Evolutionary conservation across 1,139 yeast genomes (phyloP).

Genomic region (Sugiyamaella novakii): DNA sequence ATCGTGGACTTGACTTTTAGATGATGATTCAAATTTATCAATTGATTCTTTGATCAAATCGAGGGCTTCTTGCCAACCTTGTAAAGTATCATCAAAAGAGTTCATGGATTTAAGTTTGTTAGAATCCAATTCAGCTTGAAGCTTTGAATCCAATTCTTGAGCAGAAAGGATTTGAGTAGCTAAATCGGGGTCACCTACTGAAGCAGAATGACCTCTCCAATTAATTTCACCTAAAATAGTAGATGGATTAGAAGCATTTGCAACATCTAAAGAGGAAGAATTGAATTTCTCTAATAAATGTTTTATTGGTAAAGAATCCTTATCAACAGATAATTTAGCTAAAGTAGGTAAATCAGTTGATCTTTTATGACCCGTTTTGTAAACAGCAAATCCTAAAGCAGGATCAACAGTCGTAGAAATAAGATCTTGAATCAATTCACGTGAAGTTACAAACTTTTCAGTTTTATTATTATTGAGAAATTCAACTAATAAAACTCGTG

Average conservation of each 20-base stretch:
- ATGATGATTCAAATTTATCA: conserved; percentile 49
- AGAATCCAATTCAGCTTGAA: conserved; percentile 30
- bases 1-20: conserved; percentile 41
- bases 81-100: conserved; percentile 52
- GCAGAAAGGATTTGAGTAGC: conserved; percentile 55
- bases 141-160: conserved; percentile 33
- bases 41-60: conserved; percentile 55
- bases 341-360: conserved; percentile 38
- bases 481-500: conserved; percentile 55
- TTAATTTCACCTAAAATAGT: conserved; percentile 45
- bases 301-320: conserved; percentile 24
- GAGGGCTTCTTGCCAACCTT: conserved; percentile 59
- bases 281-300: conserved; percentile 27
- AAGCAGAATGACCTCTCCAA: conserved; percentile 80
- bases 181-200: conserved; percentile 68
- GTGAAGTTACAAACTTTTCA: conserved; percentile 17
- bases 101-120: conserved; percentile 29
- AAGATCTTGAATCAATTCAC: conserved; percentile 56
- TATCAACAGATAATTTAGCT: conserved; percentile 34
- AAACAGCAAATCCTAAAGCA: conserved; percentile 59
- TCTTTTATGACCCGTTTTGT: conserved; percentile 44
- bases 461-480: conserved; percentile 19
- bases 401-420: conserved; percentile 69
- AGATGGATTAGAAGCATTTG: conserved; percentile 29
- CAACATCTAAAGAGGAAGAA: conserved; percentile 25